Evolutionary conservation across 805 yeast species (phyloP).

Genomic region (Metschnikowia bowlesiae): DNA sequence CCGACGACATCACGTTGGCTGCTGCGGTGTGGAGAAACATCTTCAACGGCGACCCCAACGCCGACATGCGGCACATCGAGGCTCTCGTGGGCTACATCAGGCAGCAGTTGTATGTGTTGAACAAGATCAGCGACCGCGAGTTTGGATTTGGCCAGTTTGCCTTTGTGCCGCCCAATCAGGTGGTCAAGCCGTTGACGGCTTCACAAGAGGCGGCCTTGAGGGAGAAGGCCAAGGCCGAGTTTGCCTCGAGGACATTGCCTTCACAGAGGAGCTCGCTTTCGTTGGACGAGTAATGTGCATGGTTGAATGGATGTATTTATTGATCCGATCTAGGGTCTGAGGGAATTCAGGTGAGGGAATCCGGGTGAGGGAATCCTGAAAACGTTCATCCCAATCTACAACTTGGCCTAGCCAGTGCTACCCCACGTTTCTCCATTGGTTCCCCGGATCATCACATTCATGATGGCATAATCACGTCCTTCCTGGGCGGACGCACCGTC

Average conservation of each 20-base stretch:
- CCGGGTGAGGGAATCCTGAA: no score
- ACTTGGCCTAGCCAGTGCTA: conserved; percentile 8
- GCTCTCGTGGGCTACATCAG: conserved; percentile 87
- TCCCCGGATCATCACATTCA: conserved; percentile 44
- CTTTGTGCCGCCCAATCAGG: conserved; percentile 77
- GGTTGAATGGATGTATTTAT: neutral
- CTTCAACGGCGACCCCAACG: conserved; percentile 77
- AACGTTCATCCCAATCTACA: conserved; percentile 1
- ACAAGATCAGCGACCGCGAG: conserved; percentile 82
- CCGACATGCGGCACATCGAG: conserved; percentile 79
- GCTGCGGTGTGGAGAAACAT: conserved; percentile 86
- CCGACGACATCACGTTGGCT: conserved; percentile 74
- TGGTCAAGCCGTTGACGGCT: conserved; percentile 65
- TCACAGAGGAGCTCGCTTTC: conserved; percentile 49
- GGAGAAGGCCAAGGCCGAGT: conserved; percentile 47
- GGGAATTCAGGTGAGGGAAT: no score
- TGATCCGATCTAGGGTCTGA: neutral
- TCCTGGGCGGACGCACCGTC: conserved; percentile 22
- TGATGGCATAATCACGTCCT: conserved; percentile 38
- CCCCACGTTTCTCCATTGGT: conserved; percentile 31
- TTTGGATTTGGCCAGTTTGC: conserved; percentile 87
- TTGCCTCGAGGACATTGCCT: conserved; percentile 52
- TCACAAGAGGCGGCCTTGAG: conserved; percentile 58
- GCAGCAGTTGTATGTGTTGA: conserved; percentile 82
- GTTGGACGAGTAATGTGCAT: conserved; percentile 33